These are phyloP conservation scores for Gremmenia infestans DNA, from an alignment of 2,329 filamentous ascomycete genomes.

Conservation along the genomic window DNA sequence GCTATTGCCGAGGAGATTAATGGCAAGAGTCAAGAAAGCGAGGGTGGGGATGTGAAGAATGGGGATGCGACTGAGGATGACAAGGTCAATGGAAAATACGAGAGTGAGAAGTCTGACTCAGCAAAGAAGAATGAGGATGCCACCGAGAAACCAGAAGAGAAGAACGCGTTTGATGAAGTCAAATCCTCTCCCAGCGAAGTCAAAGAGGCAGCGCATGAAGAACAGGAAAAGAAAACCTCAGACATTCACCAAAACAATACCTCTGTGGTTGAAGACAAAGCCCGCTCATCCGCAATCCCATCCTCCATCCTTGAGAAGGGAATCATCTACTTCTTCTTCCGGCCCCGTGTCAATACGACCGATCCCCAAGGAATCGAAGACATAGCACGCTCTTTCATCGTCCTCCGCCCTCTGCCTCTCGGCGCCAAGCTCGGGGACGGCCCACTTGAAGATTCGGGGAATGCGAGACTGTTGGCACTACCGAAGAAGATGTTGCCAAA, in stretches of 20 bases:
- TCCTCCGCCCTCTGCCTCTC: conserved; percentile 66
- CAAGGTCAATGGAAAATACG: not conserved
- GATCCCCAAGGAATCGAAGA: conserved; percentile 66
- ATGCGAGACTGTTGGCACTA: conserved; percentile 68
- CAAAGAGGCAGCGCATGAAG: conserved; percentile 21
- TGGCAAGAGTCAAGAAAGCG: conserved; percentile 9
- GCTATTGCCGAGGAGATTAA: not conserved
- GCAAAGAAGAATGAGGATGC: conserved; percentile 3
- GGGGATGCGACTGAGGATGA: not conserved
- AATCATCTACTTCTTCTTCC: conserved; percentile 86
- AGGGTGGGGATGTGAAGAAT: conserved; percentile 5
- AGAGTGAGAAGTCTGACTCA: conserved; percentile 4
- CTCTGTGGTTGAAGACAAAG: conserved; percentile 29
- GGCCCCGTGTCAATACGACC: conserved; percentile 68
- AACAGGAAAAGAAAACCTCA: conserved; percentile 24
- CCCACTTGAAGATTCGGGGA: conserved; percentile 45
- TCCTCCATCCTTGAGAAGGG: conserved; percentile 75
- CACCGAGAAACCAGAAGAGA: conserved; percentile 14
- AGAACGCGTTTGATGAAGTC: conserved; percentile 29
- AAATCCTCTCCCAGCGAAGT: conserved; percentile 26
- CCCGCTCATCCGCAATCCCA: conserved; percentile 34
- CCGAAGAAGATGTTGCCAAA: conserved; percentile 81
- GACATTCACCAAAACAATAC: conserved; percentile 24
- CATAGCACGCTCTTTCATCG: conserved; percentile 72
- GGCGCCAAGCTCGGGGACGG: conserved; percentile 61